These are phyloP conservation scores for Orbilia ellipsospora DNA, from an alignment of 2,329 filamentous ascomycete genomes.

Conservation along the genomic window DNA sequence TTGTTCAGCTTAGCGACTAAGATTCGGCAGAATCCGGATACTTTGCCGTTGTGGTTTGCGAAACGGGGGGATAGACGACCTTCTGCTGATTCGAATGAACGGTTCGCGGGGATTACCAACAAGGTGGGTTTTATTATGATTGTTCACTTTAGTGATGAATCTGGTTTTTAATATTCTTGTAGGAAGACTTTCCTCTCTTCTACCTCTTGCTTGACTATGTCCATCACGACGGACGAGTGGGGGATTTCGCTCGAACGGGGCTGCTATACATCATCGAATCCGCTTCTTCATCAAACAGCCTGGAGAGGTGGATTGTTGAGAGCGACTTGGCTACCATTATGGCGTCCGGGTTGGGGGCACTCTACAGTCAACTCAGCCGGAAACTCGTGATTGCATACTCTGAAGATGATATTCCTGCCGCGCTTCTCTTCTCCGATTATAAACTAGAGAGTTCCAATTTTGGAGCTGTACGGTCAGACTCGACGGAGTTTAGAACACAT, in stretches of 20 bases:
- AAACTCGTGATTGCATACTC: slow-evolving; percentile 84
- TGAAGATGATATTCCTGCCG: slow-evolving; percentile 79
- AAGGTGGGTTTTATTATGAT: slow-evolving; percentile 60
- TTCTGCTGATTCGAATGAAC: slow-evolving; percentile 63
- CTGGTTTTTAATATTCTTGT: not conserved
- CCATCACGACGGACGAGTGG: slow-evolving; percentile 91
- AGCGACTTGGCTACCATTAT: slow-evolving; percentile 96
- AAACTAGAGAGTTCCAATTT: slow-evolving; percentile 68
- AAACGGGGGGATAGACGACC: slow-evolving; percentile 66
- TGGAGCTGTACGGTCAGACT: slow-evolving; percentile 76
- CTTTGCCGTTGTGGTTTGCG: slow-evolving; percentile 92
- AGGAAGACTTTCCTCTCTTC: slow-evolving; percentile 94
- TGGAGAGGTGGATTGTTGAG: slow-evolving; percentile 97
- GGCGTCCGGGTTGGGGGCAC: slow-evolving; percentile 90
- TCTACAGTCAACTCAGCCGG: slow-evolving; percentile 76
- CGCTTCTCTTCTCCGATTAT: slow-evolving; percentile 90
- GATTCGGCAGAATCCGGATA: slow-evolving; percentile 86
- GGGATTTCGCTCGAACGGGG: slow-evolving; percentile 94
- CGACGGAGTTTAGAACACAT: slow-evolving; percentile 81
- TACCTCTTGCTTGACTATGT: slow-evolving; percentile 97
- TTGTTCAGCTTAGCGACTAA: slow-evolving; percentile 97
- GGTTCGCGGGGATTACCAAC: slow-evolving; percentile 85
- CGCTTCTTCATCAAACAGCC: slow-evolving; percentile 79
- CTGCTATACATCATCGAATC: slow-evolving; percentile 95
- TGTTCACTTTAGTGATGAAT: not conserved